phyloP scores from a whole-genome alignment of 305 asterid species.

The Stenogyne calaminthoides region DNA sequence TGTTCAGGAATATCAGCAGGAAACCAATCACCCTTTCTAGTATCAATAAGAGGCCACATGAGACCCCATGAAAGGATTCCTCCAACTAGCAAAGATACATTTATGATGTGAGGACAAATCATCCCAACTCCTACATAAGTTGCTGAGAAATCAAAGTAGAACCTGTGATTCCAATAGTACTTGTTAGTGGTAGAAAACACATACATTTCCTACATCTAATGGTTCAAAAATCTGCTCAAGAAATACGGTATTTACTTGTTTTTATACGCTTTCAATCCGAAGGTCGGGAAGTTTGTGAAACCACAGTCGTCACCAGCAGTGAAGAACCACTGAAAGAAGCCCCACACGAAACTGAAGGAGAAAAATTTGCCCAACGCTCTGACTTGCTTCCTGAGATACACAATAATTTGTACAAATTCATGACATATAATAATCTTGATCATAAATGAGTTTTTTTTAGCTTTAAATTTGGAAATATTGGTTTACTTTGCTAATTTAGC shows the following conservation, averaged over 20 bases:
- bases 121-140: slow-evolving; percentile 53
- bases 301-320: slow-evolving; percentile 45
- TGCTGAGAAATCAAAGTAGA: slow-evolving; percentile 52
- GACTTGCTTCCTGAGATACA: slow-evolving; percentile 43
- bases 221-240: not conserved
- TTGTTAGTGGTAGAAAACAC: not conserved
- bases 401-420: not conserved
- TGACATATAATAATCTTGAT: not conserved
- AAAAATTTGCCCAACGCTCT: slow-evolving; percentile 37
- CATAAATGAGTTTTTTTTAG: not conserved
- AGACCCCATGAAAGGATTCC: slow-evolving; percentile 54
- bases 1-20: slow-evolving; percentile 25
- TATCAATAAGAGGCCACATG: slow-evolving; percentile 48
- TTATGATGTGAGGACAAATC: slow-evolving; percentile 50
- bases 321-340: slow-evolving; percentile 57
- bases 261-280: slow-evolving; percentile 47
- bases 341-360: slow-evolving; percentile 50
- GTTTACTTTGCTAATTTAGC: slow-evolving; percentile 49
- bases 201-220: not conserved
- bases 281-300: slow-evolving; percentile 44
- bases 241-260: slow-evolving; percentile 29
- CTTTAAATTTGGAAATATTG: not conserved
- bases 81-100: slow-evolving; percentile 44
- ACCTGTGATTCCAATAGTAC: slow-evolving; percentile 33
- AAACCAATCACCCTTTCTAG: slow-evolving; percentile 44